Percentiles rank a stretch among this genome's conserved stretches.
These are phyloP conservation scores for Agaricus blazei DNA, from an alignment of 768 basidiomycete genomes.

Conservation along the genomic window DNA sequence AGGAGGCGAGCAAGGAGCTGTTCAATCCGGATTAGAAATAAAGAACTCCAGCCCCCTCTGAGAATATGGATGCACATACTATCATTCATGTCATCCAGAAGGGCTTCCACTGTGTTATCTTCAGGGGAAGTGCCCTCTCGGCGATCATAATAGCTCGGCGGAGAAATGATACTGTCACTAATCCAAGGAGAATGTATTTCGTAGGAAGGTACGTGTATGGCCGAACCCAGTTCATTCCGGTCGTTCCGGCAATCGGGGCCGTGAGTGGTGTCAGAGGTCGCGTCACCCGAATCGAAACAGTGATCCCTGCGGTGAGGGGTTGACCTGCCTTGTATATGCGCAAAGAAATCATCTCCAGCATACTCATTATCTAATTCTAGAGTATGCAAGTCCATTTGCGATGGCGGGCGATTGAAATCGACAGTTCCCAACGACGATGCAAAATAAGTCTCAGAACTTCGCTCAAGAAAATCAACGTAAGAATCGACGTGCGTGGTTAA, in stretches of 20 bases:
- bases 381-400: constrained; percentile 25
- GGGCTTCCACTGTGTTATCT: neutral
- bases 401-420: constrained; percentile 38
- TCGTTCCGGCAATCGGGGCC: neutral
- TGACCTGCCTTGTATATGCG: constrained; percentile 8
- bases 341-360: constrained; percentile 9
- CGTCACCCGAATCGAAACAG: neutral
- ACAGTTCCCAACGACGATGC: constrained; percentile 21
- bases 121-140: neutral
- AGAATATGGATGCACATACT: neutral
- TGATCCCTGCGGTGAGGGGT: neutral
- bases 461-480: constrained; percentile 2
- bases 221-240: neutral
- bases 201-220: neutral
- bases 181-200: constrained; percentile 25
- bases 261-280: neutral
- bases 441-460: constrained; percentile 16
- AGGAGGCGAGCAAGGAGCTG: neutral
- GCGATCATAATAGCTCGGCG: constrained; percentile 26
- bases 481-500: neutral
- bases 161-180: constrained; percentile 39
- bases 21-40: neutral
- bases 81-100: neutral
- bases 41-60: neutral
- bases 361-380: constrained; percentile 16